Evolutionary conservation across 169 alveolate species (phyloP).

Genomic region (Ichthyophthirius multifiliis): DNA sequence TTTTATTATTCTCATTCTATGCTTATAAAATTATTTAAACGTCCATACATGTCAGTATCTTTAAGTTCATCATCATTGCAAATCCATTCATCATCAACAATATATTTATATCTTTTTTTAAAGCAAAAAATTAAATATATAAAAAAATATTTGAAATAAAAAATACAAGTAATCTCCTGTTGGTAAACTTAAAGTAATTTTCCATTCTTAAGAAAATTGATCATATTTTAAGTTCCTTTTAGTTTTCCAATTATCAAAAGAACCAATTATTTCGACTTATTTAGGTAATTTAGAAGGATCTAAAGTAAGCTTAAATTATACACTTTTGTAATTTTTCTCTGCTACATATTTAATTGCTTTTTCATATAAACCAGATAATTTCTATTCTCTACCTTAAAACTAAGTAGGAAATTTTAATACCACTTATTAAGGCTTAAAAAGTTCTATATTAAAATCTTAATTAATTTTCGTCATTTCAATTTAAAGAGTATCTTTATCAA

Average conservation of each 20-base stretch:
- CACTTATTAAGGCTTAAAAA: background rate
- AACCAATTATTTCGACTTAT: conserved; percentile 40
- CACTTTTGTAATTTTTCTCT: background rate
- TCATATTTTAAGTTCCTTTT: conserved; percentile 21
- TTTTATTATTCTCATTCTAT: conserved; percentile 52
- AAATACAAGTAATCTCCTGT: conserved; percentile 71
- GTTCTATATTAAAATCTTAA: background rate
- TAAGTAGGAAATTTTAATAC: conserved; percentile 39
- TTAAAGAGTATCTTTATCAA: conserved; percentile 58
- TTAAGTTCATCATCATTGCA: conserved; percentile 76
- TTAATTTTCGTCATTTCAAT: conserved; percentile 4
- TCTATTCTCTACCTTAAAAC: conserved; percentile 22
- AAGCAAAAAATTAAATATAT: background rate
- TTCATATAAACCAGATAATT: background rate
- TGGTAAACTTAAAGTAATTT: conserved; percentile 68
- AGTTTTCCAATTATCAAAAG: conserved; percentile 45
- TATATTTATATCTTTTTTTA: conserved; percentile 68
- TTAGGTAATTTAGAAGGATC: conserved; percentile 19
- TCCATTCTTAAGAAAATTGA: conserved; percentile 54
- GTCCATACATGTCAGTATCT: conserved; percentile 79
- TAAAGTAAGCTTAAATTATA: conserved; percentile 13
- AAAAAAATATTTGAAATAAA: background rate
- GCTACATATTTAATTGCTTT: background rate
- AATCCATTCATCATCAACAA: conserved; percentile 88
- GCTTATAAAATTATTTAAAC: conserved; percentile 75